Base-by-base conservation (phyloP, 768 basidiomycete genomes). In the Lactifluus pinguis region DNA sequence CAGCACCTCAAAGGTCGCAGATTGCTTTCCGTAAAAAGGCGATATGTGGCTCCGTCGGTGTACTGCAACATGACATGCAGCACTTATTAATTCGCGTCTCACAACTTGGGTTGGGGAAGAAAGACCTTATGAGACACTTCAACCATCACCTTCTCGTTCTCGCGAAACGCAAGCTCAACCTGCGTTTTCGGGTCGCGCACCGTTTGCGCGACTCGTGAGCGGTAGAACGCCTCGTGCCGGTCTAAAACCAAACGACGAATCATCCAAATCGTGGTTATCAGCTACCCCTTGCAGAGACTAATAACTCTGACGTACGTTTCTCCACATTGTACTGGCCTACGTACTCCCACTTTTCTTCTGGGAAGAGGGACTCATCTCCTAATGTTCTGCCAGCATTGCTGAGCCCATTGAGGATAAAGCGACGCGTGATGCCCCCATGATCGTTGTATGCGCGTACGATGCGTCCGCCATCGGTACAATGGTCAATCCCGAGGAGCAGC, bases 391-490 rank as follows among this genome's bases (percentile, higher is more conserved):
- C 87, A 1, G 89, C 88, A 10, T 76, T 81, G 55, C 73, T 79
- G 57, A 95, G 77, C 0, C 89, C 93, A 67, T 97, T 93, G 82
- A 94, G 85, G 64, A 94, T 89, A 69, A 95, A 95, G 13, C 74
- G 74, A 66, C 75, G 77, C 1, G 91, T 92, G 63, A 83, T 74
- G 4, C 89, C 92, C 61, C 82, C 79, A 5, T 77, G 75, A 66
- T 97, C 94, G 66, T 95, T 87, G 73, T 98, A 97, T 0, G 95
- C 94, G 21, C 76, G 70, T 70, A 95, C 90, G 57, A 98, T 87
- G 63, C 81, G 75, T n/a, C 73, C 70, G 57, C 78, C 77, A 42
- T 80, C 80, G 65, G 89, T 87, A 69, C 87, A 82, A 57, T 92
- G 91, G 71, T 98, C 95, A 47, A 98, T 74, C n/a, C 94, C 95